Evolutionary conservation across 352 stramenopile species (phyloP).

Genomic region (Phytophthora sp.): DNA sequence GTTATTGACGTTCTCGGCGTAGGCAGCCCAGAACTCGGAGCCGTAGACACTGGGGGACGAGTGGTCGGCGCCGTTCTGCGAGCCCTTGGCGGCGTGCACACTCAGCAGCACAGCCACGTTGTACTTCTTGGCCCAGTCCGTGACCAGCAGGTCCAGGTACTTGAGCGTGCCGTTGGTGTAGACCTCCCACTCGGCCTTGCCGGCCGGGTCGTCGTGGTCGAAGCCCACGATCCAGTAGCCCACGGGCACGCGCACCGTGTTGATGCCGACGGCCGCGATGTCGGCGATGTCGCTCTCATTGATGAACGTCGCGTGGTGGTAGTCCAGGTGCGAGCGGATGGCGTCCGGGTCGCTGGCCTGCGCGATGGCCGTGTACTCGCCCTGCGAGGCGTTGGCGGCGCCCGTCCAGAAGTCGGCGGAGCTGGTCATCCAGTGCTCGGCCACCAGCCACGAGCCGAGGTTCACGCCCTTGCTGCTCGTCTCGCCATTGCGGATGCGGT

Average conservation of each 20-base stretch:
- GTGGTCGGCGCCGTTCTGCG: slow-evolving; percentile 78
- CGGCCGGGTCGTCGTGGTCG: slow-evolving; percentile 57
- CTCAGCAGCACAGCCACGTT: slow-evolving; percentile 70
- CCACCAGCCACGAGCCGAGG: slow-evolving; percentile 79
- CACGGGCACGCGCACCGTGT: slow-evolving; percentile 82
- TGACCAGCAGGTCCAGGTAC: slow-evolving; percentile 58
- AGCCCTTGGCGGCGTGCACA: slow-evolving; percentile 79
- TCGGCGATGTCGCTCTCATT: slow-evolving; percentile 67
- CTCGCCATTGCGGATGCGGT: slow-evolving; percentile 57
- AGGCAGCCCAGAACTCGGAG: slow-evolving; percentile 53
- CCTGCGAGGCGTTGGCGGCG: slow-evolving; percentile 31
- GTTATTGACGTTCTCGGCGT: slow-evolving; percentile 63
- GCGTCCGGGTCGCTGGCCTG: slow-evolving; percentile 38
- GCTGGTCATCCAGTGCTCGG: slow-evolving; percentile 82
- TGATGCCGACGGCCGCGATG: slow-evolving; percentile 69
- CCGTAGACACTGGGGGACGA: slow-evolving; percentile 56
- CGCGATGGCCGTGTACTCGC: slow-evolving; percentile 73
- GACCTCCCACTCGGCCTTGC: slow-evolving; percentile 47
- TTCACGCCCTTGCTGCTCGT: slow-evolving; percentile 69
- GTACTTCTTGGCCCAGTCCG: slow-evolving; percentile 46
- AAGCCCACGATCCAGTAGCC: slow-evolving; percentile 84
- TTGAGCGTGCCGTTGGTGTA: slow-evolving; percentile 52
- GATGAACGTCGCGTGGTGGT: slow-evolving; percentile 71
- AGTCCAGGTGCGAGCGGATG: slow-evolving; percentile 50
- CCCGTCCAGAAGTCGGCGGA: slow-evolving; percentile 63